Evolutionary conservation across 2,329 filamentous ascomycete species (phyloP), one percentile per base, ranked within the genome.

Genomic region (Monilinia fructicola): DNA sequence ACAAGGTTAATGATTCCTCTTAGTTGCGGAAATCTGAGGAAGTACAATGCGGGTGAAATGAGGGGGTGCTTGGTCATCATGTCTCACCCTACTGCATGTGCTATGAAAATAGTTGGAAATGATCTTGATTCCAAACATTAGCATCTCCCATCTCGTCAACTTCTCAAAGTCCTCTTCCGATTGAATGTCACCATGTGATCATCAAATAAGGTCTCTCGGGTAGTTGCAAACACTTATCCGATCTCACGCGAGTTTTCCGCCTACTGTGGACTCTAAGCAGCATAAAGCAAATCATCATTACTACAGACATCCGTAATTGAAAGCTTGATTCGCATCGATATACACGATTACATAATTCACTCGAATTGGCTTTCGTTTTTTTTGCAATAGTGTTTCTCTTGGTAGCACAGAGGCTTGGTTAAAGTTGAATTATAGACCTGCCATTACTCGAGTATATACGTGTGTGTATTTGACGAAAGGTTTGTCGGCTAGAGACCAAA

Each of bases 61-160:
- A 50, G 58, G 58, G 58, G 44, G 44, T 60, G 21, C 11, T 60
- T 60, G 48, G 28, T 50, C 58, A 50, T 21, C 44, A n/a, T 60
- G 4, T 35, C 28, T 23, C 10, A 50, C 52, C 38, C 14, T 40
- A 40, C 2, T 40, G 14, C 10, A 12, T 40, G 38, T 40, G 38
- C 10, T 40, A 40, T 40, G 38, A 40, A 14, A 14, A 40, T 9
- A 14, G 38, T 11, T 40, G 38, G 38, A 40, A 40, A 40, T 14
- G 2, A 40, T 40, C 38, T 40, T 14, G 14, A 40, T 40, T 40
- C 38, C 38, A 12, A 40, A 10, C 3, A 12, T 42, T 4, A 14
- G 28, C 28, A 31, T 31, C 28, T 31, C 28, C 28, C 31, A 14
- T 42, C 40, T 42, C 40, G 40, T 16, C 16, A 42, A 42, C 40